These are phyloP conservation scores for Cyclospora cayetanensis DNA, from an alignment of 169 alveolate species.

Conservation along the genomic window DNA sequence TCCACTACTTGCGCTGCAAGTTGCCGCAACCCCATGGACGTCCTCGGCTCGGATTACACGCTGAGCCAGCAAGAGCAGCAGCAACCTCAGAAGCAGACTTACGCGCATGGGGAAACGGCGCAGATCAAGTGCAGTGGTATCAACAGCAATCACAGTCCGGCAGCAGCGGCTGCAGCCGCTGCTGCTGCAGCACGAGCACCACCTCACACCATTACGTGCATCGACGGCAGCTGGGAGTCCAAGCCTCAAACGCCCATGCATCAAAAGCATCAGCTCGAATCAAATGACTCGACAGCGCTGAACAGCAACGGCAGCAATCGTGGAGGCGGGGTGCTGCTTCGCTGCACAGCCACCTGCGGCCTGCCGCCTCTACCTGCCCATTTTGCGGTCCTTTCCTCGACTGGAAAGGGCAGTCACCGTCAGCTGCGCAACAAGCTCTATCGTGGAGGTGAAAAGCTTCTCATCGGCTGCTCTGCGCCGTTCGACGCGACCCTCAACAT, in stretches of 20 bases:
- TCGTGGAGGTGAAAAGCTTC: not conserved
- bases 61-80: not conserved
- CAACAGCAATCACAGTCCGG: not conserved
- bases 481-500: not conserved
- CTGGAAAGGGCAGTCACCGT: not conserved
- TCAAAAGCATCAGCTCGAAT: not conserved
- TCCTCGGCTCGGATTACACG: slow-evolving; percentile 14
- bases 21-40: slow-evolving; percentile 35
- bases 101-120: slow-evolving; percentile 21
- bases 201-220: slow-evolving; percentile 33
- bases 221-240: slow-evolving; percentile 43
- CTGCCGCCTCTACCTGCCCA: slow-evolving; percentile 24
- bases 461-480: slow-evolving; percentile 2
- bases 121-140: slow-evolving; percentile 20
- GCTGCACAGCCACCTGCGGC: slow-evolving; percentile 56
- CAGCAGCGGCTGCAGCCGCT: not conserved
- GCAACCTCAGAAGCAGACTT: slow-evolving; percentile 10
- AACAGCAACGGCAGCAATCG: not conserved
- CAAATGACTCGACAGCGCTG: not conserved
- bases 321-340: slow-evolving; percentile 34
- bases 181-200: not conserved
- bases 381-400: not conserved
- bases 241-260: not conserved
- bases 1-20: slow-evolving; percentile 39
- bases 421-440: not conserved